These are phyloP conservation scores for Luffa acutangula DNA, from an alignment of 306 rosid species.

Conservation along the genomic window DNA sequence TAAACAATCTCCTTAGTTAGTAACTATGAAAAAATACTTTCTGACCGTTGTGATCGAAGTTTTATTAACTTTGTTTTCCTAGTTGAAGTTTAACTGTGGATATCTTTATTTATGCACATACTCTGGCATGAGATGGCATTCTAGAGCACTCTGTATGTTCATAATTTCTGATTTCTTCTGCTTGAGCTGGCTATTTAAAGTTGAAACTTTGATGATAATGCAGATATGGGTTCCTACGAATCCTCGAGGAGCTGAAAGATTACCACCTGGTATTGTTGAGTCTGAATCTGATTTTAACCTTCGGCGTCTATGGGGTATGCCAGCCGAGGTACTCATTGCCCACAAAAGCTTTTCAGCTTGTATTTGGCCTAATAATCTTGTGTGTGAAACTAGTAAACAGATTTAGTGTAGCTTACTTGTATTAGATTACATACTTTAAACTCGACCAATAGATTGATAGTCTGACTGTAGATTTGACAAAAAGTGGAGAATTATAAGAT, in stretches of 20 bases:
- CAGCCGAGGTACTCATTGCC: slow-evolving; percentile 47
- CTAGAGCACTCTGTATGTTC: background rate
- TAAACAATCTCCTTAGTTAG: background rate
- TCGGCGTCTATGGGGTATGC: slow-evolving; percentile 70
- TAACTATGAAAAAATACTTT: background rate
- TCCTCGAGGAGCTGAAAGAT: slow-evolving; percentile 83
- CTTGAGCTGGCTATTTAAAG: slow-evolving; percentile 9
- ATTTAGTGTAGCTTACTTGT: background rate
- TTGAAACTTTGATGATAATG: slow-evolving; percentile 19
- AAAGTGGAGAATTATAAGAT: background rate
- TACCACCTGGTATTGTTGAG: slow-evolving; percentile 59
- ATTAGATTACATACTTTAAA: background rate
- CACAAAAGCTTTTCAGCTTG: slow-evolving; percentile 5
- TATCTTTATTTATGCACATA: background rate
- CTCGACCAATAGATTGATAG: background rate
- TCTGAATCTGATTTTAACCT: slow-evolving; percentile 71
- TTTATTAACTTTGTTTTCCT: background rate
- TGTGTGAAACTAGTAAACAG: background rate
- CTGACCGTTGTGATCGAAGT: background rate
- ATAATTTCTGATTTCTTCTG: slow-evolving; percentile 13
- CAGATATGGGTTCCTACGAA: slow-evolving; percentile 90
- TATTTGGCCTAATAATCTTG: background rate
- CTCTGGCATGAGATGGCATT: background rate
- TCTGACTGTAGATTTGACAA: background rate
- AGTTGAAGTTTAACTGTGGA: background rate